Conservation (phyloP, 140 eudicot genomes). For the Erigeron philadelphicus region DNA sequence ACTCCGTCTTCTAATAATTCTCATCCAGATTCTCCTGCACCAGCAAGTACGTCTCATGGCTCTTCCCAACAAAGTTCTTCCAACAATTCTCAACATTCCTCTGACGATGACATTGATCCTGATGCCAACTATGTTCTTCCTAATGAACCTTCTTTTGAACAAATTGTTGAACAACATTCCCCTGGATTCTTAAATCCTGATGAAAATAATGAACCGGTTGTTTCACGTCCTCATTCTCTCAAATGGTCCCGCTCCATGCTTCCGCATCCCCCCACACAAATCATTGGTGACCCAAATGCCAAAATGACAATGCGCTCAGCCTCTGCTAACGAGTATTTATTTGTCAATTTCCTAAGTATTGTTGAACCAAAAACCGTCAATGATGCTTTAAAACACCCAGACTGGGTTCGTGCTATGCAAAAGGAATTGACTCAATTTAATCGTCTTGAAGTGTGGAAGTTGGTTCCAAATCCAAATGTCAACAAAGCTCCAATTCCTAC, state of each 20-base stretch:
- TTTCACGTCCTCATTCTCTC: not conserved
- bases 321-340: not conserved
- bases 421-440: not conserved
- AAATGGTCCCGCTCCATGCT: not conserved
- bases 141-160: not conserved
- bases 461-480: not conserved
- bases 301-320: not conserved
- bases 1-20: too few species aligned
- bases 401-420: not conserved
- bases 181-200: not conserved
- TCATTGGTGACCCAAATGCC: not conserved
- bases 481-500: too few species aligned
- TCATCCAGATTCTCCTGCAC: too few species aligned
- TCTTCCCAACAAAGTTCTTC: too few species aligned
- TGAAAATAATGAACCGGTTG: not conserved
- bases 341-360: not conserved
- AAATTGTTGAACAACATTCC: not conserved
- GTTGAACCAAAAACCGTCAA: not conserved
- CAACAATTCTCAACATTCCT: too few species aligned
- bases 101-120: too few species aligned
- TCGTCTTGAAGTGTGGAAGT: not conserved
- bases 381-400: not conserved
- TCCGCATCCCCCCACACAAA: not conserved
- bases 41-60: too few species aligned
- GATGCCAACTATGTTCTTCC: not conserved